These are phyloP conservation scores for Penicillium sp. DNA, from an alignment of 2,329 filamentous ascomycete genomes.

Conservation along the genomic window DNA sequence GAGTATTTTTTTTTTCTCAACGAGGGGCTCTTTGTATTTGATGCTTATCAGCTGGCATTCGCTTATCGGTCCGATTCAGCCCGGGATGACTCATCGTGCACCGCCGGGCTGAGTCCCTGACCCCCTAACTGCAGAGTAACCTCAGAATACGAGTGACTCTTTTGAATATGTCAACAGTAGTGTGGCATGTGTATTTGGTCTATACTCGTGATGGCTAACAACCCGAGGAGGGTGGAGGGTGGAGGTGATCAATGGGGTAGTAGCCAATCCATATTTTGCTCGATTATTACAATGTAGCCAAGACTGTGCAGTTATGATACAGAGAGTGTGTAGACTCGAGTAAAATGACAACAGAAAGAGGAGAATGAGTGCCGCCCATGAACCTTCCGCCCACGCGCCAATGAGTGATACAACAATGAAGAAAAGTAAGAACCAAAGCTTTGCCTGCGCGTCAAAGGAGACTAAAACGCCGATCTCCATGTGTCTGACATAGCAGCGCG, in stretches of 20 bases:
- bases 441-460: not conserved
- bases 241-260: too few relatives aligned
- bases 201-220: too few relatives aligned
- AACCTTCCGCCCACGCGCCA: conserved; percentile 4
- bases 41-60: conserved; percentile 29
- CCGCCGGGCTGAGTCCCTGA: not conserved
- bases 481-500: conserved; percentile 4
- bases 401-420: conserved; percentile 8
- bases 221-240: too few relatives aligned
- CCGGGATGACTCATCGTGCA: conserved; percentile 25
- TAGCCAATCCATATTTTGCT: not conserved
- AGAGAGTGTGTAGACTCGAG: conserved; percentile 12
- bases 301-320: conserved; percentile 16
- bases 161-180: too few relatives aligned
- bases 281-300: conserved; percentile 6
- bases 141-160: too few relatives aligned
- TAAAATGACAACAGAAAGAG: conserved; percentile 2
- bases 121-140: too few relatives aligned
- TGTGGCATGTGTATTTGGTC: too few relatives aligned
- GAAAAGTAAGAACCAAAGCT: not conserved
- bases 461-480: not conserved
- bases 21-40: conserved; percentile 19
- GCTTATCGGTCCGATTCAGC: conserved; percentile 28
- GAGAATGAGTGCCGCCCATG: conserved; percentile 4
- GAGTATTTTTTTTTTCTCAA: conserved; percentile 20